Base-by-base conservation (phyloP, 2,329 filamentous ascomycete species). In the Ophiostoma sp. region DNA sequence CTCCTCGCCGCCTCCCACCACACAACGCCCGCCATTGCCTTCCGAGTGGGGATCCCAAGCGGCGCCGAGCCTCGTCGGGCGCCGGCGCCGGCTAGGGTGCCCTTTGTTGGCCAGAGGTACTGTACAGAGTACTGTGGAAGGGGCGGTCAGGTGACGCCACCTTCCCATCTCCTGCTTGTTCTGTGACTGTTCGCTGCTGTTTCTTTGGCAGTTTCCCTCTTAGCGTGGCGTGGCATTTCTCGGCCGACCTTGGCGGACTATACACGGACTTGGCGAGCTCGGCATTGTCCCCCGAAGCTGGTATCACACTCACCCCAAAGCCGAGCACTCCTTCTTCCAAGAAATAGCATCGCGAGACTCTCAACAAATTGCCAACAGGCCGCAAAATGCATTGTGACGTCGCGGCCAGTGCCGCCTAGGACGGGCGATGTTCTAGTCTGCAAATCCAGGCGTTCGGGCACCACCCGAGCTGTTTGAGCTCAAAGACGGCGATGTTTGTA, bases 21-120 rank as follows among this genome's bases (percentile, higher is more conserved):
- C 27, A 62, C 57, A 62, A 35, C 4, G 60, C 31, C 17, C 27
- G 35, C 60, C 68, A 48, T 69, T 36, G 57, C 57, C 64, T 48
- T 52, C n/a, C 31, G 13, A 44, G 64, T 67, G 64, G 64, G 27
- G 10, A 20, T 7, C 35, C 65, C 69, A 70, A 70, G 65, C 69
- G 20, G 33, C 41, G 69, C 69, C 69, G 35, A 65, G 69, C 57
- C 54, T 70, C 67, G 69, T 68, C 66, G 67, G n/a, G 41, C 64
- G n/a, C 41, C 44, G 44, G 41, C 41, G 41, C 66, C 54, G 67
- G 31, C 39, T 65, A 57, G 39, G 66, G 20, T 44, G 20, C 31
- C 52, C 60, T 35, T 64, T 39, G 44, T 48, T 48, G 44, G 20
- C 27, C 27, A 31, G 27, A 31, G 27, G 27, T 31, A 20, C 44